These are phyloP conservation scores for Podospora comata DNA, from an alignment of 495 filamentous ascomycete genomes.

Conservation along the genomic window DNA sequence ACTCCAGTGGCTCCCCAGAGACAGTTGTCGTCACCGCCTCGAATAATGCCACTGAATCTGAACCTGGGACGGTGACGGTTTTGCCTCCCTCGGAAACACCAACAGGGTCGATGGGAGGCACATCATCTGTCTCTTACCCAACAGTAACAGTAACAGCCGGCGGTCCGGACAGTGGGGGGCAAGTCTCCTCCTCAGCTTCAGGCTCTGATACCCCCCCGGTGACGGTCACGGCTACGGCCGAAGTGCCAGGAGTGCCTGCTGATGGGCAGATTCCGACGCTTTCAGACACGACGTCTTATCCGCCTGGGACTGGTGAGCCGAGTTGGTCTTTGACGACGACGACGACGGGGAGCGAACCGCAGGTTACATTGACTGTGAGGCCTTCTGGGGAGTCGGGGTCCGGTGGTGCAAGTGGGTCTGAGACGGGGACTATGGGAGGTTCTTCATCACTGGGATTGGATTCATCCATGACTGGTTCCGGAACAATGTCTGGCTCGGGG, in stretches of 20 bases:
- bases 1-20: not conserved
- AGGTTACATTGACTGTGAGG: not conserved
- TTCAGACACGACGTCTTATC: not conserved
- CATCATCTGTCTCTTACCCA: too few species aligned
- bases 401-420: not conserved
- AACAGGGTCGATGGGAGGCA: not conserved
- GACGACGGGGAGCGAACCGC: not conserved
- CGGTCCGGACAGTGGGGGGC: not conserved
- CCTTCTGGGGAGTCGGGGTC: not conserved
- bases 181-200: not conserved
- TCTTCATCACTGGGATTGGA: too few species aligned
- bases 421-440: too few species aligned
- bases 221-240: not conserved
- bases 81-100: not conserved
- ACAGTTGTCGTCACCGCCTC: constrained; percentile 17
- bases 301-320: not conserved
- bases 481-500: not conserved
- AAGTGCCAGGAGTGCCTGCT: not conserved
- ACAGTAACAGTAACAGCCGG: not conserved
- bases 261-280: not conserved
- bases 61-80: constrained; percentile 1
- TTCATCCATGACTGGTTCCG: not conserved
- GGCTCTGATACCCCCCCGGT: not conserved
- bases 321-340: not conserved
- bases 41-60: not conserved